Percentiles rank a stretch among this genome's conserved stretches.
These are phyloP conservation scores for Blastobotrys attinorum DNA, from an alignment of 805 yeast species.

Conservation along the genomic window DNA sequence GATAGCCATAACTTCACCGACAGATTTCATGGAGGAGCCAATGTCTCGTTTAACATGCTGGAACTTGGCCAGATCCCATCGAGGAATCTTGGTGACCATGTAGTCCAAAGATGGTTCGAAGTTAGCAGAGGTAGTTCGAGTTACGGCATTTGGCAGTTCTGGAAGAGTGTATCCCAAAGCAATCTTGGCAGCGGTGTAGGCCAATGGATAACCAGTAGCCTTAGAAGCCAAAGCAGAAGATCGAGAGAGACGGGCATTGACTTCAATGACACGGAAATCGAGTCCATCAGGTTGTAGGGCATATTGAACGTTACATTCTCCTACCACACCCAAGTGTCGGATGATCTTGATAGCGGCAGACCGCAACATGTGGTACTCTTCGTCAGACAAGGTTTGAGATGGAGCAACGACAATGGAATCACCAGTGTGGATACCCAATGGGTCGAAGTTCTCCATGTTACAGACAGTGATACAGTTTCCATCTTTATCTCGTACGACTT, in stretches of 20 bases:
- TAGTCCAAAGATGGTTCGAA: slow-evolving; percentile 97
- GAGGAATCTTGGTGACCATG: slow-evolving; percentile 93
- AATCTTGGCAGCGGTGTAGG: slow-evolving; percentile 96
- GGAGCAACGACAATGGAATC: slow-evolving; percentile 99
- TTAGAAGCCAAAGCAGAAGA: slow-evolving; percentile 97
- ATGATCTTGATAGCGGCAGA: slow-evolving; percentile 95
- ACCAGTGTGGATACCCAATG: slow-evolving; percentile 97
- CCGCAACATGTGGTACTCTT: slow-evolving; percentile 96
- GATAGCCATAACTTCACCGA: slow-evolving; percentile 98
- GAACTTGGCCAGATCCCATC: slow-evolving; percentile 96
- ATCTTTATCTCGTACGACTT: slow-evolving; percentile 93
- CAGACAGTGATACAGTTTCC: slow-evolving; percentile 98
- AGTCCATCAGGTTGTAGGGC: slow-evolving; percentile 93
- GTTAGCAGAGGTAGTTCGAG: slow-evolving; percentile 91
- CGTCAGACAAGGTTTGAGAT: slow-evolving; percentile 93
- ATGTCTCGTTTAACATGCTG: slow-evolving; percentile 90
- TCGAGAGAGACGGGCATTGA: slow-evolving; percentile 92
- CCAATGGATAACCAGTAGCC: slow-evolving; percentile 98
- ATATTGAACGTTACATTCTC: slow-evolving; percentile 97
- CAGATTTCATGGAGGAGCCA: slow-evolving; percentile 96
- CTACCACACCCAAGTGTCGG: slow-evolving; percentile 96
- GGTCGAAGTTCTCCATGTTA: slow-evolving; percentile 98
- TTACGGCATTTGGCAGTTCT: slow-evolving; percentile 92
- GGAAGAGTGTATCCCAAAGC: slow-evolving; percentile 93
- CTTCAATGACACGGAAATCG: slow-evolving; percentile 95